Percentiles rank a stretch among this genome's conserved stretches.
These are phyloP conservation scores for Sarcodon aspratus DNA, from an alignment of 768 basidiomycete genomes.

Conservation along the genomic window DNA sequence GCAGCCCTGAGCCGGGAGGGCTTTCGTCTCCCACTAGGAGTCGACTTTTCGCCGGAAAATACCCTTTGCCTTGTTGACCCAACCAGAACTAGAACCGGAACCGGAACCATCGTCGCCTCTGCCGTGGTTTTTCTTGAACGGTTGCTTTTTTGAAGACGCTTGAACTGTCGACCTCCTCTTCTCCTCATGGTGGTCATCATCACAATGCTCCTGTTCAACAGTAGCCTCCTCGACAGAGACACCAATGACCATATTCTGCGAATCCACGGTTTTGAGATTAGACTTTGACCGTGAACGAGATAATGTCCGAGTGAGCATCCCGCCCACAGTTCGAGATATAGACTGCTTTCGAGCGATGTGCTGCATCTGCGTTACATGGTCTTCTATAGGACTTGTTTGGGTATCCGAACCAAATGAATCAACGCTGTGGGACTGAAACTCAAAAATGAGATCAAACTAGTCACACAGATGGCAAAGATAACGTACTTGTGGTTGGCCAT, in stretches of 20 bases:
- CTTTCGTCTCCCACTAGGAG: no score
- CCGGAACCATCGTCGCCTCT: no score
- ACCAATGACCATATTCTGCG: slow-evolving; percentile 11
- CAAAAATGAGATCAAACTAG: not conserved
- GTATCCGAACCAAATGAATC: not conserved
- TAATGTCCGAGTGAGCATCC: slow-evolving; percentile 14
- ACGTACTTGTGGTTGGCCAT: not conserved
- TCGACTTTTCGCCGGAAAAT: no score
- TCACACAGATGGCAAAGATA: not conserved
- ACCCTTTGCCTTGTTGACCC: no score
- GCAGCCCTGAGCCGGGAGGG: no score
- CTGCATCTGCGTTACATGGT: slow-evolving; percentile 13
- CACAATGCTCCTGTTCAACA: not conserved
- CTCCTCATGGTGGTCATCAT: not conserved
- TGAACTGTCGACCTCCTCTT: not conserved
- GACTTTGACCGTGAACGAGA: slow-evolving; percentile 12
- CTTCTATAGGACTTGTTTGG: not conserved
- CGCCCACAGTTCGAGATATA: slow-evolving; percentile 12
- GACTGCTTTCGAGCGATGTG: slow-evolving; percentile 12
- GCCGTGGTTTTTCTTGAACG: slow-evolving; percentile 8
- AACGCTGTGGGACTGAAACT: not conserved
- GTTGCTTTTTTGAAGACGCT: slow-evolving; percentile 9
- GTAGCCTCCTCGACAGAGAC: slow-evolving; percentile 10
- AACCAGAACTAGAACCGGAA: no score
- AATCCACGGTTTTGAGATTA: slow-evolving; percentile 7